Conservation (phyloP, 768 basidiomycete species). For the Amanita muscaria region DNA sequence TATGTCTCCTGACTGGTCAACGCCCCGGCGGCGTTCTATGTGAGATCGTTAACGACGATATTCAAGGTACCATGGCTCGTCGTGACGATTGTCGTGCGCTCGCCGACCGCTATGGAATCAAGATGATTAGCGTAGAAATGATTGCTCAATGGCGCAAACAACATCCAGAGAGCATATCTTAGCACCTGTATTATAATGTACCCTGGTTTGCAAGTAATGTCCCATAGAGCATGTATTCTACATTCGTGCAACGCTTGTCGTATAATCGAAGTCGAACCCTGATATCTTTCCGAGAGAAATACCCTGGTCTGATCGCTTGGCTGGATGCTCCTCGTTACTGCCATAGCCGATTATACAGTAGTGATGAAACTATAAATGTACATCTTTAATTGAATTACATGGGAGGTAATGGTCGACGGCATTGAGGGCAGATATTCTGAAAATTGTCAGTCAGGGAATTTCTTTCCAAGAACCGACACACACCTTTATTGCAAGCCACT, state of each 20-base stretch:
- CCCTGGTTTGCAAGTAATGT: not conserved
- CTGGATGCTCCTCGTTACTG: no score
- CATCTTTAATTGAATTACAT: slow-evolving; percentile 37
- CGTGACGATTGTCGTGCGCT: slow-evolving; percentile 89
- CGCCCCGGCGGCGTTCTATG: slow-evolving; percentile 79
- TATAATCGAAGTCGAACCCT: slow-evolving; percentile 10
- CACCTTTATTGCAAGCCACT: slow-evolving; percentile 77
- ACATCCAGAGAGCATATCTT: slow-evolving; percentile 19
- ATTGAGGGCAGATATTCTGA: slow-evolving; percentile 89
- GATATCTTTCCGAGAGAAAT: no score
- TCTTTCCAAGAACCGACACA: slow-evolving; percentile 1
- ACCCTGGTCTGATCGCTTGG: no score
- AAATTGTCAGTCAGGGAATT: slow-evolving; percentile 4
- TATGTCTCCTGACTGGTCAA: slow-evolving; percentile 69
- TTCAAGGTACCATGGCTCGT: slow-evolving; percentile 85
- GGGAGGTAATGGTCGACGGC: slow-evolving; percentile 76
- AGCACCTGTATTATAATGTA: not conserved
- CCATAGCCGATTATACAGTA: slow-evolving; percentile 6
- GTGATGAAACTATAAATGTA: not conserved
- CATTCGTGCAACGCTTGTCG: not conserved
- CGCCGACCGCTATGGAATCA: slow-evolving; percentile 82
- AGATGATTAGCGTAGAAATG: slow-evolving; percentile 93
- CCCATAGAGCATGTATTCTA: not conserved
- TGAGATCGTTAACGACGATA: slow-evolving; percentile 91
- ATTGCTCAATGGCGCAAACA: slow-evolving; percentile 42